phyloP scores from a whole-genome alignment of 805 yeast genomes.

The Monosporozyma yasuniensis region DNA sequence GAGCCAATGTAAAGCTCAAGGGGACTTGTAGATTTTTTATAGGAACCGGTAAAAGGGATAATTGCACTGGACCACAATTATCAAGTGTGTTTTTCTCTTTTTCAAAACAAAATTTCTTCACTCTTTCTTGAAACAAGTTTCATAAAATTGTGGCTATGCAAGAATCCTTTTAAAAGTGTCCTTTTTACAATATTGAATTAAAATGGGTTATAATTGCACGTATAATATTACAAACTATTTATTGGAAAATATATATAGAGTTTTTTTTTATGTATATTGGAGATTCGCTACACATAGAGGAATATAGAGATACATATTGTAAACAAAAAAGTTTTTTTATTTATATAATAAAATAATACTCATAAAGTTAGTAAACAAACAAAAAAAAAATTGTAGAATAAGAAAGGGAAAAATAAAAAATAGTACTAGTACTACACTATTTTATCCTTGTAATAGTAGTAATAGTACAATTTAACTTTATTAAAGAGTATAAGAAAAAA shows the following conservation, averaged over 20 bases:
- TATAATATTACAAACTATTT: conserved; percentile 1
- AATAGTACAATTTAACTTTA: neutral
- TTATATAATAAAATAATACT: neutral
- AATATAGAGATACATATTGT: neutral
- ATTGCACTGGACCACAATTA: neutral
- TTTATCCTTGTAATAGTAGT: neutral
- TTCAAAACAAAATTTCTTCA: too few relatives aligned
- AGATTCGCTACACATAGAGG: neutral
- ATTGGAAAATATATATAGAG: neutral
- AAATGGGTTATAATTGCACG: neutral
- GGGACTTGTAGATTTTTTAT: neutral
- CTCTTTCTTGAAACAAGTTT: neutral
- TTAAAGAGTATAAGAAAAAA: neutral
- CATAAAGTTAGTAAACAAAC: neutral
- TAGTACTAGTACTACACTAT: neutral
- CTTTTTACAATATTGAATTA: too few relatives aligned
- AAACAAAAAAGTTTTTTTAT: neutral
- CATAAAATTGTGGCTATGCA: neutral
- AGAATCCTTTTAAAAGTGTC: neutral
- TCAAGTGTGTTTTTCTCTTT: neutral
- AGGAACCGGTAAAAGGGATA: neutral
- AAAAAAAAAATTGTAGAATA: neutral
- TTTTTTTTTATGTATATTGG: neutral
- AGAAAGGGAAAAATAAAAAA: neutral
- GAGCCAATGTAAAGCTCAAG: too few relatives aligned